Percentiles rank a stretch among this genome's conserved stretches.
These are phyloP conservation scores for Talaromyces thailandensis DNA, from an alignment of 495 filamentous ascomycete genomes.

Conservation along the genomic window DNA sequence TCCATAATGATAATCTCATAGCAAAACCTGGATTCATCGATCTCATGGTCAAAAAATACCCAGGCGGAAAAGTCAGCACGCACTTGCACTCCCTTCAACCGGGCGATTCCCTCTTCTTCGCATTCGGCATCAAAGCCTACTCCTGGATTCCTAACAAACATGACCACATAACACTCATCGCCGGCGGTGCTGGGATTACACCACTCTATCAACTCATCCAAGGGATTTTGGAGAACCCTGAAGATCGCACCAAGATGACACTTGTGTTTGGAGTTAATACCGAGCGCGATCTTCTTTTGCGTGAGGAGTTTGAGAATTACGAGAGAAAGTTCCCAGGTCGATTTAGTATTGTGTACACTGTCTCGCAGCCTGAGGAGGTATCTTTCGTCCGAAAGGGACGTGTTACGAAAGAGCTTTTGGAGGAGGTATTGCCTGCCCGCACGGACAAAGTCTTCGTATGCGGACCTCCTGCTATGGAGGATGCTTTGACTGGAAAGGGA, in stretches of 20 bases:
- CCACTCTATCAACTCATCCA: constrained; percentile 53
- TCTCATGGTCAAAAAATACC: constrained; percentile 57
- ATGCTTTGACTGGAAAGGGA: constrained; percentile 35
- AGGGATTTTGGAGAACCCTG: constrained; percentile 51
- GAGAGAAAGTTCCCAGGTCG: constrained; percentile 44
- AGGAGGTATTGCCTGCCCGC: constrained; percentile 31
- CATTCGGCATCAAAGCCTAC: constrained; percentile 39
- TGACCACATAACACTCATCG: constrained; percentile 47
- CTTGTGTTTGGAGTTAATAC: constrained; percentile 59
- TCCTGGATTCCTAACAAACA: constrained; percentile 47
- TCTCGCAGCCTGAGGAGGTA: constrained; percentile 32
- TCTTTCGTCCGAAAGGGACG: constrained; percentile 37
- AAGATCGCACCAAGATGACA: constrained; percentile 52
- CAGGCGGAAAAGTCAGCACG: constrained; percentile 49
- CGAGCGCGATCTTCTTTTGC: constrained; percentile 50
- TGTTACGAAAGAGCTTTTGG: constrained; percentile 46
- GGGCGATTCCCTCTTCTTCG: constrained; percentile 47
- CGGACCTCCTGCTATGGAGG: constrained; percentile 56
- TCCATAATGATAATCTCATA: not conserved
- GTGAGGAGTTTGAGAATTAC: constrained; percentile 22
- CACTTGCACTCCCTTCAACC: constrained; percentile 55
- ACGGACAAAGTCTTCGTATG: constrained; percentile 56
- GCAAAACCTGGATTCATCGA: constrained; percentile 43
- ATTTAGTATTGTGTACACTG: constrained; percentile 51
- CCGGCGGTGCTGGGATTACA: constrained; percentile 56